Evolutionary conservation across 495 filamentous ascomycete genomes (phyloP).

Genomic region (Daldinia bambusicola): DNA sequence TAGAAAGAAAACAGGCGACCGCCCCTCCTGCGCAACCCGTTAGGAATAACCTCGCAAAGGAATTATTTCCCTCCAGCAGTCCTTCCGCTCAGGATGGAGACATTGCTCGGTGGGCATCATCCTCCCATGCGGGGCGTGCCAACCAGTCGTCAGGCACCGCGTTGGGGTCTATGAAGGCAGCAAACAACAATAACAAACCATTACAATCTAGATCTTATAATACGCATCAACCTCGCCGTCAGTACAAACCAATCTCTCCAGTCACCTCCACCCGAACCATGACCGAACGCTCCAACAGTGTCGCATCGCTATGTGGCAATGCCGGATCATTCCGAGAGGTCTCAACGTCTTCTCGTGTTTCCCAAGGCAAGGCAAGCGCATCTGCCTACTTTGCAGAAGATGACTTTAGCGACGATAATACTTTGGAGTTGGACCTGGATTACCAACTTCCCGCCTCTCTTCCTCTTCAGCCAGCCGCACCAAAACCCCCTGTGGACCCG

Average conservation of each 20-base stretch:
- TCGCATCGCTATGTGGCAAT: slow-evolving; percentile 54
- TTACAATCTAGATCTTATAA: slow-evolving; percentile 38
- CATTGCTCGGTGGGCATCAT: slow-evolving; percentile 48
- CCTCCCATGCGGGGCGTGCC: slow-evolving; percentile 45
- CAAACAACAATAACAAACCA: slow-evolving; percentile 17
- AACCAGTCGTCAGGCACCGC: slow-evolving; percentile 36
- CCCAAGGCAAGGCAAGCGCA: slow-evolving; percentile 21
- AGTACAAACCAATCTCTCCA: slow-evolving; percentile 26
- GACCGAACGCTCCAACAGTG: slow-evolving; percentile 36
- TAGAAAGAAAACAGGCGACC: slow-evolving; percentile 47
- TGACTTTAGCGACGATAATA: slow-evolving; percentile 76
- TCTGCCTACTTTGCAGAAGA: slow-evolving; percentile 66
- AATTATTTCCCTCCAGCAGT: slow-evolving; percentile 62
- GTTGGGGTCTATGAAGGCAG: slow-evolving; percentile 38
- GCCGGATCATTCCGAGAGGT: slow-evolving; percentile 58
- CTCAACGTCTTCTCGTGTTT: slow-evolving; percentile 38
- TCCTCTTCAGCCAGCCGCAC: slow-evolving; percentile 48
- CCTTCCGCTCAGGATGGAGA: slow-evolving; percentile 50
- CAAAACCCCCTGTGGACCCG: slow-evolving; percentile 37
- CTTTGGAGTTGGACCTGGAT: slow-evolving; percentile 72
- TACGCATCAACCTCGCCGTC: slow-evolving; percentile 23
- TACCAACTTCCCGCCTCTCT: slow-evolving; percentile 61
- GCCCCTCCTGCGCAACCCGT: slow-evolving; percentile 27
- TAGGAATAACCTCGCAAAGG: slow-evolving; percentile 52
- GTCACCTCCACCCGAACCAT: slow-evolving; percentile 10